Evolutionary conservation across 805 yeast species (phyloP).

Genomic region (Sungouiozyma intestinalis): DNA sequence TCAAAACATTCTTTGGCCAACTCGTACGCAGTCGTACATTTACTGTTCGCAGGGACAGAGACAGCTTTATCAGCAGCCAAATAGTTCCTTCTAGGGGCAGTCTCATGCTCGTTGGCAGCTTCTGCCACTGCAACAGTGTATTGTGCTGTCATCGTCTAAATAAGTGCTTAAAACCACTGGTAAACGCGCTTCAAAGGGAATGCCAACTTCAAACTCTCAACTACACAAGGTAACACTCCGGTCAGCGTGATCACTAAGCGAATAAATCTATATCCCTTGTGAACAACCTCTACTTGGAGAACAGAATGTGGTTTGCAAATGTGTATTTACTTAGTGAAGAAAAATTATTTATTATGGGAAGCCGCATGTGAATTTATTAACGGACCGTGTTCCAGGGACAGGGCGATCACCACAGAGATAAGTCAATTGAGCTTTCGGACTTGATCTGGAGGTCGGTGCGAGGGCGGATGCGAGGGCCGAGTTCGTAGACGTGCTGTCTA

Average conservation of each 20-base stretch:
- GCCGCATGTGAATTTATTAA: not conserved
- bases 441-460: too few relatives aligned
- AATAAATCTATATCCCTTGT: too few relatives aligned
- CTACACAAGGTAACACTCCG: too few relatives aligned
- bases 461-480: too few relatives aligned
- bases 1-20: slow-evolving; percentile 51
- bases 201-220: too few relatives aligned
- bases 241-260: too few relatives aligned
- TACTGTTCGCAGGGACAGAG: slow-evolving; percentile 51
- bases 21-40: slow-evolving; percentile 62
- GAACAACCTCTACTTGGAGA: not conserved
- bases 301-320: not conserved
- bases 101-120: slow-evolving; percentile 58
- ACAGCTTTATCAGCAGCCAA: slow-evolving; percentile 36
- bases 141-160: slow-evolving; percentile 11
- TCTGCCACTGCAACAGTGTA: slow-evolving; percentile 54
- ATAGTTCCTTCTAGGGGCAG: slow-evolving; percentile 70
- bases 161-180: not conserved
- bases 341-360: not conserved
- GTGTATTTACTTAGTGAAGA: not conserved
- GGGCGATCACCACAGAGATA: too few relatives aligned
- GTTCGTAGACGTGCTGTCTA: too few relatives aligned
- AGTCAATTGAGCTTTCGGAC: too few relatives aligned
- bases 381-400: too few relatives aligned
- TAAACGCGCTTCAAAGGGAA: too few relatives aligned